Evolutionary conservation across 176 grass and related monocot genomes (phyloP), one percentile per base, ranked within the genome.

Genomic region (maize (Zea mays)): DNA sequence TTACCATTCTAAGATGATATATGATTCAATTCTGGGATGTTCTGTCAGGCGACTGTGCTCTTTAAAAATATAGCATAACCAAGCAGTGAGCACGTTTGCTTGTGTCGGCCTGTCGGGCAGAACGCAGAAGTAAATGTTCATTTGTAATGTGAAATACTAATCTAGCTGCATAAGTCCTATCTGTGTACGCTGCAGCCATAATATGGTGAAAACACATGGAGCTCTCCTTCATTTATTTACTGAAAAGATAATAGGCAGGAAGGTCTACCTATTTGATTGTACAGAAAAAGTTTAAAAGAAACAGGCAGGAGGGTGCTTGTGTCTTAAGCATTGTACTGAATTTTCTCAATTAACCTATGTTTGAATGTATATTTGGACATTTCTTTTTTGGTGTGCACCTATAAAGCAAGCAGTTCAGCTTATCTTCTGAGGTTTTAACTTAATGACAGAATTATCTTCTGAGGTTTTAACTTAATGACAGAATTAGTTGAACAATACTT

Each of bases 401-500:
- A 44, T 46, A 35, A 9, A 37, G 7, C 39, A 78, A 73, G 39
- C 52, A 62, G 15, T 75, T 47, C 62, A 61, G 78, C 49, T 38
- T 73, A 34, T 50, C 40, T 72, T 67, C 39, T 74, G 43, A 35
- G 60, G 45, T 39, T 77, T 79, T 36, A 59, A 16, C 10, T 62
- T 47, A 16, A 60, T 33, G 13, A 27, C 33, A 58, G 8, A 67
- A 74, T 48, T 51, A 80, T 50, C 40, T 72, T 67, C 39, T 74
- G 43, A 35, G 60, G 45, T 39, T 77, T 79, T 36, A 59, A 16
- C 10, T 62, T 47, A 16, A 60, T 33, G 13, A 27, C 33, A 58
- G 8, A 67, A 74, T 48, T 51, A 80, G 34, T 83, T 77, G 8
- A 50, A 79, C 48, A 57, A 33, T 74, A 56, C 76, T 82, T 34